These are phyloP conservation scores for Zizania latifolia DNA, from an alignment of 176 grass and related monocot genomes.

Conservation along the genomic window DNA sequence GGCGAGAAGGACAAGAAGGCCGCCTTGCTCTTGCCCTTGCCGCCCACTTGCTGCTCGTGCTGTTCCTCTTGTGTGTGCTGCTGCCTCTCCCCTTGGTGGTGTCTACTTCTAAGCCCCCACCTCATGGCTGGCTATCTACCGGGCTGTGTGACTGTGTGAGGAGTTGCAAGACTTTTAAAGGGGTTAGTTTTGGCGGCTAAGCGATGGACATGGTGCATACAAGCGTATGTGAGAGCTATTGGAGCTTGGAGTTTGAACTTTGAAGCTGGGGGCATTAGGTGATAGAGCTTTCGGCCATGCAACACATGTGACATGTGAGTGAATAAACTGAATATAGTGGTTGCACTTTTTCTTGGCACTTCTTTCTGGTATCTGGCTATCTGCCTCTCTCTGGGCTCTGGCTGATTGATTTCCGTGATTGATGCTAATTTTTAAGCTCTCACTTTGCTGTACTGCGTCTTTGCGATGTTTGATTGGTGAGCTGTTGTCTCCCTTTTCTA, in stretches of 20 bases:
- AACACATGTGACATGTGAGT: background rate
- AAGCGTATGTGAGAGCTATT: background rate
- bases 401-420: conserved; percentile 43
- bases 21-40: conserved; percentile 36
- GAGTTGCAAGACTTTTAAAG: conserved; percentile 19
- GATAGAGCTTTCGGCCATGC: background rate
- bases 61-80: background rate
- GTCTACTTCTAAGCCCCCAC: conserved; percentile 55
- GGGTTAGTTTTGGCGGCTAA: conserved; percentile 36
- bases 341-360: conserved; percentile 10
- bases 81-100: conserved; percentile 13
- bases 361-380: background rate
- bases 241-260: conserved; percentile 25
- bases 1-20: conserved; percentile 46
- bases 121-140: conserved; percentile 39
- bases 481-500: background rate
- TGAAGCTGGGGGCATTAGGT: background rate
- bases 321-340: background rate
- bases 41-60: background rate
- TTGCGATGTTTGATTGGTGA: background rate
- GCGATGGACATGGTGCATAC: background rate
- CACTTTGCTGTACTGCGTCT: background rate
- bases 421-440: conserved; percentile 11
- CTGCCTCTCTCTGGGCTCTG: background rate
- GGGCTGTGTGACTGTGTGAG: background rate